Evolutionary conservation across 768 basidiomycete genomes (phyloP).

Genomic region (Suillus hirtellus): DNA sequence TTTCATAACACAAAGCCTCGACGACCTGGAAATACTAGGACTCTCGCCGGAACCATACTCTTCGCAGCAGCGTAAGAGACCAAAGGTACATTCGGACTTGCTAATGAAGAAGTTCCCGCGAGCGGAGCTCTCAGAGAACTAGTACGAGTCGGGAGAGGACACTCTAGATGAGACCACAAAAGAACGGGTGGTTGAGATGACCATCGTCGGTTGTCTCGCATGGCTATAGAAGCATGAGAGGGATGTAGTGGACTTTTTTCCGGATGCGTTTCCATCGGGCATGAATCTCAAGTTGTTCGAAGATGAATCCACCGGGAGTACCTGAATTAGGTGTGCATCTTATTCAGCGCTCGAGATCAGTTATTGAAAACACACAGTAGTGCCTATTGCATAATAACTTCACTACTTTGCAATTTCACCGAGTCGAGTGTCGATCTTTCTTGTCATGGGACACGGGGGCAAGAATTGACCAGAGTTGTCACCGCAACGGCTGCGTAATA

Average conservation of each 20-base stretch:
- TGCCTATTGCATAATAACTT: not conserved
- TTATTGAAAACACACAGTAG: not conserved
- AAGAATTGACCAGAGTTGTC: not conserved
- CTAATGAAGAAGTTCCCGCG: not conserved
- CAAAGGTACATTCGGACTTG: not conserved
- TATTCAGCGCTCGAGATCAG: not conserved
- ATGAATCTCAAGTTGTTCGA: not conserved
- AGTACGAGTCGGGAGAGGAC: not conserved
- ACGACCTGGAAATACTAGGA: not conserved
- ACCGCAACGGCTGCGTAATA: no score
- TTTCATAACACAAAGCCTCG: not conserved
- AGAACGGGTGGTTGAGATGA: constrained; percentile 5
- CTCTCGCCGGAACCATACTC: not conserved
- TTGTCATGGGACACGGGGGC: not conserved
- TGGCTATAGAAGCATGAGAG: constrained; percentile 14
- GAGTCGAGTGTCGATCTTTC: not conserved
- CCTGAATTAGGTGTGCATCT: not conserved
- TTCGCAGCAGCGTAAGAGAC: not conserved
- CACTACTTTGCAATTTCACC: not conserved
- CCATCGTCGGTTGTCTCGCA: constrained; percentile 7
- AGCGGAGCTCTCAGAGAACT: not conserved
- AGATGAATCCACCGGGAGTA: not conserved
- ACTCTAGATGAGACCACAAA: not conserved
- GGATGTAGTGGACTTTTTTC: constrained; percentile 4
- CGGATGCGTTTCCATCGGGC: not conserved